A percentile compares a stretch with the other conserved stretches of the same genome.
Evolutionary conservation across 1,139 yeast genomes (phyloP).

Genomic region (Candida sanyaensis): DNA sequence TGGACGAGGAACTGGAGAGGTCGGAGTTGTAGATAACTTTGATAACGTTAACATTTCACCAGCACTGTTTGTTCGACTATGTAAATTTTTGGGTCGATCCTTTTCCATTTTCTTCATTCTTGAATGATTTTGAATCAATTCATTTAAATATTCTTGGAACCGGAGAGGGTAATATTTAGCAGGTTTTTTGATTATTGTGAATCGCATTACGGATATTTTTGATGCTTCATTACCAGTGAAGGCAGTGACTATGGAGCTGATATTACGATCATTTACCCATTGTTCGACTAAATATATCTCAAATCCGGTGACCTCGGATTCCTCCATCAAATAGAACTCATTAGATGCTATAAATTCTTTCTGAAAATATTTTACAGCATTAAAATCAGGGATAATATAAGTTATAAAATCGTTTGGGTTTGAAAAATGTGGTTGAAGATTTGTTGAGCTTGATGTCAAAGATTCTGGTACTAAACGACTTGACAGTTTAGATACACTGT

Average conservation of each 20-base stretch:
- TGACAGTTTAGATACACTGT: conserved; percentile 1
- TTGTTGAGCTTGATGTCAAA: conserved; percentile 4
- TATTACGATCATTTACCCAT: conserved; percentile 78
- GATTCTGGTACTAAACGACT: not conserved
- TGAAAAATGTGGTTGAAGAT: conserved; percentile 4
- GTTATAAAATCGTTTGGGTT: conserved; percentile 35
- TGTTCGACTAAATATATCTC: conserved; percentile 92
- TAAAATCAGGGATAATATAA: conserved; percentile 51
- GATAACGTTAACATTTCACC: conserved; percentile 11
- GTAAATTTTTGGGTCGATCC: conserved; percentile 8
- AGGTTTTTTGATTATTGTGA: conserved; percentile 59
- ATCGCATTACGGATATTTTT: conserved; percentile 57
- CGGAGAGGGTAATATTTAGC: conserved; percentile 57
- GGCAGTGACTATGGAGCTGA: conserved; percentile 70
- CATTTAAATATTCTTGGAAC: conserved; percentile 64
- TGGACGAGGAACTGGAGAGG: conserved; percentile 3
- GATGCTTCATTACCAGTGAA: conserved; percentile 81
- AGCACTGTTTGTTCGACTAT: conserved; percentile 10
- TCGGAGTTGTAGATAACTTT: conserved; percentile 2
- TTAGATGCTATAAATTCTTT: conserved; percentile 38
- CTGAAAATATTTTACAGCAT: conserved; percentile 51
- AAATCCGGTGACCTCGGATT: conserved; percentile 61
- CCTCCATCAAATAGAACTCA: conserved; percentile 43
- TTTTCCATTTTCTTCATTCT: conserved; percentile 38
- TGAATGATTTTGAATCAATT: conserved; percentile 61